Conservation (phyloP, 176 grass and related monocot species). For the Oryza coarctata region DNA sequence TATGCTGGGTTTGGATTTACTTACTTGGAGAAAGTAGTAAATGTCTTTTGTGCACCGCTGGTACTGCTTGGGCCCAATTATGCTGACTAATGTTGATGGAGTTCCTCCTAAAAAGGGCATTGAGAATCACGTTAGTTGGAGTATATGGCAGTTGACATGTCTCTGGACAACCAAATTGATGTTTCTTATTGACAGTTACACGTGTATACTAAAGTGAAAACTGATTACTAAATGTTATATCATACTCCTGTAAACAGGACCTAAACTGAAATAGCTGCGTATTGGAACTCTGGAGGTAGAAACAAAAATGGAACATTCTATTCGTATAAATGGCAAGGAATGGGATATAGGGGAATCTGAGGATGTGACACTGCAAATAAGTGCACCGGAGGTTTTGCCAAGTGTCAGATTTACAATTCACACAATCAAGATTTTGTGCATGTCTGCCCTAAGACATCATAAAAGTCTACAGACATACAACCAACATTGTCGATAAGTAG, state of each 20-base stretch:
- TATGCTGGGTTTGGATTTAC: slow-evolving; percentile 27
- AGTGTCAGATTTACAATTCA: neutral
- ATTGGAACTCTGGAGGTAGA: neutral
- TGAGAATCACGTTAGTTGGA: slow-evolving; percentile 14
- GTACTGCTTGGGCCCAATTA: slow-evolving; percentile 89
- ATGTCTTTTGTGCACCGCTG: slow-evolving; percentile 70
- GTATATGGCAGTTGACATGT: neutral
- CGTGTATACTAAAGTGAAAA: neutral
- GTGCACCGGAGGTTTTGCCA: neutral
- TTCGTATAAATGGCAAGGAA: neutral
- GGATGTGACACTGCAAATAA: neutral
- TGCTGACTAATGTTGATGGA: slow-evolving; percentile 86
- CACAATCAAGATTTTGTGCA: neutral
- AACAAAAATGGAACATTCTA: neutral
- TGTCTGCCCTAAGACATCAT: slow-evolving; percentile 18
- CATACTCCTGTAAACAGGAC: neutral
- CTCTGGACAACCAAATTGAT: neutral
- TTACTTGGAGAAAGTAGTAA: slow-evolving; percentile 97
- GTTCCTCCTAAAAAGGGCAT: slow-evolving; percentile 68
- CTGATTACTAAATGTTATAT: neutral
- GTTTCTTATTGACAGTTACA: neutral
- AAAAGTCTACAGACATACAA: neutral
- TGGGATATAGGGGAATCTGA: neutral
- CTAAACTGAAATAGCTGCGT: neutral
- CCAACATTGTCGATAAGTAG: slow-evolving; percentile 18